phyloP scores from a whole-genome alignment of 2,329 filamentous ascomycete species.

The Plectosphaerella sp. region DNA sequence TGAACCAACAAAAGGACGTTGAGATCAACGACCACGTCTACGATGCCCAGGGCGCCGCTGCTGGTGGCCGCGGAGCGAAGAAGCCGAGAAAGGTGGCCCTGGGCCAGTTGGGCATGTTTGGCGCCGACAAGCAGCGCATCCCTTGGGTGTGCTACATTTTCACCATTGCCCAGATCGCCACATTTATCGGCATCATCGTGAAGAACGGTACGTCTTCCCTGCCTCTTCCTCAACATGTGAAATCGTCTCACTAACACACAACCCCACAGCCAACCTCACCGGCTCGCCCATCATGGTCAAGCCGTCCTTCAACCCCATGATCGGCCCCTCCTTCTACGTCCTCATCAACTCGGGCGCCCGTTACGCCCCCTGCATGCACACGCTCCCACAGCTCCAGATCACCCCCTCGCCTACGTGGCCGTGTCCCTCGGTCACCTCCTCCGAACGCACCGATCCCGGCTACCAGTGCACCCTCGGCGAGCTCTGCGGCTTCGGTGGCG shows the following conservation, averaged over 20 bases:
- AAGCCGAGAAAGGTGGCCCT: slow-evolving; percentile 42
- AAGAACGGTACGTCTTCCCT: slow-evolving; percentile 70
- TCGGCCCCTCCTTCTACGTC: slow-evolving; percentile 84
- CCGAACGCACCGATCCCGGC: slow-evolving; percentile 37
- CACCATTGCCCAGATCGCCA: slow-evolving; percentile 69
- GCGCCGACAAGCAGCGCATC: slow-evolving; percentile 49
- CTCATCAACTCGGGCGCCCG: slow-evolving; percentile 96
- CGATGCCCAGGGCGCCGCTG: slow-evolving; percentile 38
- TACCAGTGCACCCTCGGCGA: slow-evolving; percentile 70
- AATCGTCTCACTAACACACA: slow-evolving; percentile 2
- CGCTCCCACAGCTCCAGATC: slow-evolving; percentile 36
- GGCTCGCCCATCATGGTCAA: slow-evolving; percentile 74
- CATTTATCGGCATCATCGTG: slow-evolving; percentile 86
- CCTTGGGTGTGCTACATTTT: slow-evolving; percentile 83
- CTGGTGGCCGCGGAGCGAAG: slow-evolving; percentile 17
- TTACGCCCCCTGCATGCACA: slow-evolving; percentile 93
- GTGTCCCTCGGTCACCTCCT: slow-evolving; percentile 74
- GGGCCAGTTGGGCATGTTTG: slow-evolving; percentile 57
- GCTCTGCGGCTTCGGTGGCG: slow-evolving; percentile 78
- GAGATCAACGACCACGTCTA: slow-evolving; percentile 56
- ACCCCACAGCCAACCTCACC: slow-evolving; percentile 61
- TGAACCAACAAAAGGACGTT: slow-evolving; percentile 27
- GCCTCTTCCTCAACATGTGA: neutral
- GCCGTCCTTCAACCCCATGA: slow-evolving; percentile 93
- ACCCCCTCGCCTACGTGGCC: slow-evolving; percentile 51